Evolutionary conservation across 2,329 filamentous ascomycete genomes (phyloP).

Genomic region (Sordariomycetes sp.): DNA sequence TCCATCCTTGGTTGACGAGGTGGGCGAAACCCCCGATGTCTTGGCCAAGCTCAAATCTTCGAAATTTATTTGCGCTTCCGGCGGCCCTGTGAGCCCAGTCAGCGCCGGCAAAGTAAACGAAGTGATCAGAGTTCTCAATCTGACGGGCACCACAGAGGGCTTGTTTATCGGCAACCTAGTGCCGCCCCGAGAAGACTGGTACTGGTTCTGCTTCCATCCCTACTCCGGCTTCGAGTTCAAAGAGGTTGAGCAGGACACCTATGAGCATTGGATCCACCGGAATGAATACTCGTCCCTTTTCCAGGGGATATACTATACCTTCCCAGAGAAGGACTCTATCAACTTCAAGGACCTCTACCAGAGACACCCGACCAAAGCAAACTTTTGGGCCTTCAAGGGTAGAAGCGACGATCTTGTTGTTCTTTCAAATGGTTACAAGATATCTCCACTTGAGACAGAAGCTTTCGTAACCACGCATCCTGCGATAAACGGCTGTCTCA

Average conservation of each 20-base stretch:
- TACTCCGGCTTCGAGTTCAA: conserved; percentile 24
- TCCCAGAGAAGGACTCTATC: background rate
- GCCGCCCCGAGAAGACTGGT: conserved; percentile 16
- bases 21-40: conserved; percentile 18
- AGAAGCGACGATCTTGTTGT: conserved; percentile 1
- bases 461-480: background rate
- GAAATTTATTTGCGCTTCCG: conserved; percentile 26
- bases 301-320: background rate
- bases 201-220: conserved; percentile 21
- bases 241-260: conserved; percentile 16
- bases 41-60: conserved; percentile 18
- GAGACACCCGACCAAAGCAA: background rate
- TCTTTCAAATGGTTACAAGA: background rate
- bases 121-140: conserved; percentile 20
- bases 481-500: background rate
- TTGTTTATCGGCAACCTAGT: conserved; percentile 22
- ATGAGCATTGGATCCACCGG: conserved; percentile 19
- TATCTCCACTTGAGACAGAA: background rate
- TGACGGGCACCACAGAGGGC: conserved; percentile 23
- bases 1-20: conserved; percentile 23
- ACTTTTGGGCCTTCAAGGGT: background rate
- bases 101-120: conserved; percentile 19
- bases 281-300: background rate
- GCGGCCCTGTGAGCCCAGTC: conserved; percentile 18
- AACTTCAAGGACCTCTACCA: background rate